Conservation (phyloP, 306 rosid genomes). For the Quercus robur region DNA sequence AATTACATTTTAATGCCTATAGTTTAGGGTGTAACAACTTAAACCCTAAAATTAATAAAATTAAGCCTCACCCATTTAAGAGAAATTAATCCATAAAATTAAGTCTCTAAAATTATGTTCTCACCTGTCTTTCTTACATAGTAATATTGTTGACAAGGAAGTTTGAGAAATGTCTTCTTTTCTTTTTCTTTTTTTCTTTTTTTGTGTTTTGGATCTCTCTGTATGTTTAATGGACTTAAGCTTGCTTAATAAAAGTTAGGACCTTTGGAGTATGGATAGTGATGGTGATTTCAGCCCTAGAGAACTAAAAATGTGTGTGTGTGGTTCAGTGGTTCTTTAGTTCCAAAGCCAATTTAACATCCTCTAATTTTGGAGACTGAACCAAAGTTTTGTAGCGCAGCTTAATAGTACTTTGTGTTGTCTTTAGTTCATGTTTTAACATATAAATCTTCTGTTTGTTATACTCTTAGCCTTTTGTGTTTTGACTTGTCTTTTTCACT, state of each 20-base stretch:
- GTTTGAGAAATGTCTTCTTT: neutral
- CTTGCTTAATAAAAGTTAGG: neutral
- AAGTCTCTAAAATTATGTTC: neutral
- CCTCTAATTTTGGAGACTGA: neutral
- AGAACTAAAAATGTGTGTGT: neutral
- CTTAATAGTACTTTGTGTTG: neutral
- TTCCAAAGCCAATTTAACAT: too few relatives aligned
- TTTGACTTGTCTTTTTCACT: too few relatives aligned
- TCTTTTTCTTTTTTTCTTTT: neutral
- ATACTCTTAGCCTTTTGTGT: neutral
- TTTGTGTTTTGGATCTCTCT: neutral
- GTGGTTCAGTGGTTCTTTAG: too few relatives aligned
- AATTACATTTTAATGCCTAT: too few relatives aligned
- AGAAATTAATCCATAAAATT: too few relatives aligned
- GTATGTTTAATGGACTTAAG: neutral
- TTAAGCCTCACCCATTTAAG: too few relatives aligned
- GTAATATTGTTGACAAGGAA: neutral
- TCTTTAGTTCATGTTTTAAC: neutral
- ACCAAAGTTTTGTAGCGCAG: neutral
- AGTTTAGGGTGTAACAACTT: too few relatives aligned
- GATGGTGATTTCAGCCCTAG: neutral
- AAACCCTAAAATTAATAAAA: too few relatives aligned
- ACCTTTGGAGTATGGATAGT: neutral
- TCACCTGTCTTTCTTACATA: neutral
- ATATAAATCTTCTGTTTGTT: neutral